These are phyloP conservation scores for Daldinia loculata DNA, from an alignment of 495 filamentous ascomycete genomes.

Conservation along the genomic window DNA sequence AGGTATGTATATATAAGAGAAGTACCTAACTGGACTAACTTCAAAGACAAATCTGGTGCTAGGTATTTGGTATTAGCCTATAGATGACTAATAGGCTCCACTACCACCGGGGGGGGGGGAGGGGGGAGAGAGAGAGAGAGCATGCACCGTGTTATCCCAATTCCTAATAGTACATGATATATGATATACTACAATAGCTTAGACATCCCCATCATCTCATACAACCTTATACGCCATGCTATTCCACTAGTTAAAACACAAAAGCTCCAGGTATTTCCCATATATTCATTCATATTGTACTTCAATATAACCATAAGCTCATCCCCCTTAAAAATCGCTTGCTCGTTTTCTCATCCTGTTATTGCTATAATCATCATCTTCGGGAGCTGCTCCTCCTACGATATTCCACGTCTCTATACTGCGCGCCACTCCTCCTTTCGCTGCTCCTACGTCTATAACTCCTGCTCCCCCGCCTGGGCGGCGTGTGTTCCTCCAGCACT, in stretches of 20 bases:
- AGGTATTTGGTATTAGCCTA: no score
- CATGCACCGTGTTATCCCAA: no score
- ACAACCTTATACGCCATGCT: conserved; percentile 25
- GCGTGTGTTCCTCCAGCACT: conserved; percentile 56
- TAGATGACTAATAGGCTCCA: neutral
- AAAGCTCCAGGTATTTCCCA: conserved; percentile 1
- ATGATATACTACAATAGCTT: neutral
- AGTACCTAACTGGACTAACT: no score
- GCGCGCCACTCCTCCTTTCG: conserved; percentile 45
- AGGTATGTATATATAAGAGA: no score
- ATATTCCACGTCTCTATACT: conserved; percentile 48
- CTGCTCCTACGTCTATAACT: conserved; percentile 45
- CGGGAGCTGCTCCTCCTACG: conserved; percentile 45
- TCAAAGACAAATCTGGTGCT: no score
- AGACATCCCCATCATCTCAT: conserved; percentile 1
- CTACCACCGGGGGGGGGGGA: neutral
- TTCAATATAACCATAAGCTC: conserved; percentile 6
- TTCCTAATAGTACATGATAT: no score
- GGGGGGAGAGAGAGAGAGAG: no score
- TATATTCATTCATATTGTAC: conserved; percentile 2
- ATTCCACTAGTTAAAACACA: neutral
- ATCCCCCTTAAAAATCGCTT: neutral
- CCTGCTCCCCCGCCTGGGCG: conserved; percentile 46
- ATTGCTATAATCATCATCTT: conserved; percentile 20
- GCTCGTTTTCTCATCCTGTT: neutral